Evolutionary conservation across 257 asterid genomes (phyloP).

Genomic region (Leonotis leonurus): DNA sequence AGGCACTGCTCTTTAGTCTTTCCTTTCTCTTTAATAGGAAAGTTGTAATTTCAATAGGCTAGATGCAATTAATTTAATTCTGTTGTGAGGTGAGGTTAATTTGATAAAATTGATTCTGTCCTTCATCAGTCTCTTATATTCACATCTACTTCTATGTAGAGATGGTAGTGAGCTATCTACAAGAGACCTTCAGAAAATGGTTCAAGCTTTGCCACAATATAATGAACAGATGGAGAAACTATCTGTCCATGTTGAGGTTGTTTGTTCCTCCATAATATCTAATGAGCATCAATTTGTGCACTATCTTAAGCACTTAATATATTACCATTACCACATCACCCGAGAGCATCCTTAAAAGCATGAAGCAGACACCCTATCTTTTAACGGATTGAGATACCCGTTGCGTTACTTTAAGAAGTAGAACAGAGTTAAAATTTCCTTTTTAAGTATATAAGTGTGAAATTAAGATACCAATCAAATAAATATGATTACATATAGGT

Average conservation of each 20-base stretch:
- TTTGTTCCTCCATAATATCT: constrained; percentile 19
- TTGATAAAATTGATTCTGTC: neutral
- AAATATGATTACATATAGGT: neutral
- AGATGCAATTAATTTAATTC: neutral
- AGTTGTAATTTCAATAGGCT: neutral
- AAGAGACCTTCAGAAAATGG: constrained; percentile 87
- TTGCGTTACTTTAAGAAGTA: too few relatives aligned
- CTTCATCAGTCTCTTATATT: constrained; percentile 11
- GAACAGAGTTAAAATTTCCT: neutral
- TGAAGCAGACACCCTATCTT: neutral
- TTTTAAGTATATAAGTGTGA: neutral
- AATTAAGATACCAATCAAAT: neutral
- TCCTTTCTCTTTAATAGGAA: neutral
- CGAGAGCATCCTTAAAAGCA: neutral
- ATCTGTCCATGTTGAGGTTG: constrained; percentile 80
- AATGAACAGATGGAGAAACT: constrained; percentile 85
- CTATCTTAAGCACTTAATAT: neutral
- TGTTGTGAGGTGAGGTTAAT: neutral
- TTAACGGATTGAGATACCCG: constrained; percentile 3
- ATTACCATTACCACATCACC: neutral
- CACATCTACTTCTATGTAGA: constrained; percentile 37
- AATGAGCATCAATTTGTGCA: constrained; percentile 1
- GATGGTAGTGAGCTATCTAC: constrained; percentile 81
- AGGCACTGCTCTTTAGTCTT: neutral
- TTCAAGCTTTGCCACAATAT: constrained; percentile 87